These are phyloP conservation scores for Termitomyces sp. DNA, from an alignment of 1,284 basidiomycete genomes.

Conservation along the genomic window DNA sequence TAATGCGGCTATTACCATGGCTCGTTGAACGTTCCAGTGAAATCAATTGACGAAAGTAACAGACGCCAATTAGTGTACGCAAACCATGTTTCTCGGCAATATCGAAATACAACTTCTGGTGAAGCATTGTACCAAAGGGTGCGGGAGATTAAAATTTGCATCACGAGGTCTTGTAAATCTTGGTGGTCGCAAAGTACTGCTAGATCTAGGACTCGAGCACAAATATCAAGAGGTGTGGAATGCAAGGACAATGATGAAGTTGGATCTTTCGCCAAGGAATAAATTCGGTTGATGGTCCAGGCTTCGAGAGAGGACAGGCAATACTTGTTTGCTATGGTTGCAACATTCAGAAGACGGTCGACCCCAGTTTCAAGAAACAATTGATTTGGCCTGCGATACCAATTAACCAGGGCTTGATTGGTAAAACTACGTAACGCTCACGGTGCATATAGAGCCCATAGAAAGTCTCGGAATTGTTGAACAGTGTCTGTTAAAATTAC, in stretches of 20 bases:
- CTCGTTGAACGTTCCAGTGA: conserved; percentile 24
- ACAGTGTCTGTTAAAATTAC: conserved; percentile 34
- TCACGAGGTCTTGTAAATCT: conserved; percentile 30
- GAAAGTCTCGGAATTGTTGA: conserved; percentile 37
- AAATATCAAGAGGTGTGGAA: conserved; percentile 25
- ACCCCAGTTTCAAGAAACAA: conserved; percentile 24
- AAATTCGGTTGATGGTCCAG: conserved; percentile 36
- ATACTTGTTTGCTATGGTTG: conserved; percentile 39
- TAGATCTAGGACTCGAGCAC: conserved; percentile 32
- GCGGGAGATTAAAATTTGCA: conserved; percentile 32
- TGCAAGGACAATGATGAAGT: conserved; percentile 24
- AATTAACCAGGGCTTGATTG: conserved; percentile 1
- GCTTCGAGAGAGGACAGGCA: conserved; percentile 36
- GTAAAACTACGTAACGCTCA: conserved; percentile 22
- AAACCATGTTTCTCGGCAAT: conserved; percentile 30
- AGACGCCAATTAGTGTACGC: conserved; percentile 31
- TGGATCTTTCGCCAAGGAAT: conserved; percentile 25
- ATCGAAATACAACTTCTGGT: conserved; percentile 28
- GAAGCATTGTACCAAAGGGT: conserved; percentile 35
- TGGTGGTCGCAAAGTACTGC: conserved; percentile 29
- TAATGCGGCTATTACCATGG: conserved; percentile 3
- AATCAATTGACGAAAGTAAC: conserved; percentile 37
- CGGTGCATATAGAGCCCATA: conserved; percentile 42
- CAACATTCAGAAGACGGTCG: conserved; percentile 38
- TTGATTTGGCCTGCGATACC: conserved; percentile 25